Conservation (phyloP, 352 stramenopile genomes). For the Phytophthora boehmeriae region DNA sequence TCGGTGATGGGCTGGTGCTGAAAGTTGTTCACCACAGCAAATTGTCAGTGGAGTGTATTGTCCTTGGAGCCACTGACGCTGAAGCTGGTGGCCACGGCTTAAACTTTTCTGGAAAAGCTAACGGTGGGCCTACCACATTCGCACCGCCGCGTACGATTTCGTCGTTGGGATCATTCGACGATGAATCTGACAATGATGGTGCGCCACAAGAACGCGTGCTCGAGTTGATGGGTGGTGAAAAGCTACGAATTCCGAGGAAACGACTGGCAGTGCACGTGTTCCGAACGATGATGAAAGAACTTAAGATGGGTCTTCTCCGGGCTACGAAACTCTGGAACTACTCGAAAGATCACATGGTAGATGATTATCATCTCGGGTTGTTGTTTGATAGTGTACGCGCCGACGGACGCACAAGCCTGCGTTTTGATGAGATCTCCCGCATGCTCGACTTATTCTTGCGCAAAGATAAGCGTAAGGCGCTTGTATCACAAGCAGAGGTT, state of each 20-base stretch:
- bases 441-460: conserved; percentile 86
- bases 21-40: conserved; percentile 87
- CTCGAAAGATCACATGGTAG: conserved; percentile 75
- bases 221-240: conserved; percentile 85
- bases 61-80: conserved; percentile 59
- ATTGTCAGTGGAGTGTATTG: conserved; percentile 84
- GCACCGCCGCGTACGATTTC: conserved; percentile 40
- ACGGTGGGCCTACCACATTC: conserved; percentile 21
- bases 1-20: conserved; percentile 74
- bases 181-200: conserved; percentile 36
- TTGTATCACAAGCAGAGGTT: conserved; percentile 77
- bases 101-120: conserved; percentile 11
- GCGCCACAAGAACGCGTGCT: conserved; percentile 59
- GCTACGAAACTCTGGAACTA: conserved; percentile 88
- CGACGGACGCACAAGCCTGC: conserved; percentile 74
- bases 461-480: conserved; percentile 73
- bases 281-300: conserved; percentile 71
- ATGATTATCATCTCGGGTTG: conserved; percentile 84
- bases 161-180: conserved; percentile 48
- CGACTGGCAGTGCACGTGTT: conserved; percentile 77
- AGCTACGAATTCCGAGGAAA: conserved; percentile 77
- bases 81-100: conserved; percentile 6
- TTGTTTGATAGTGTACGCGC: conserved; percentile 80
- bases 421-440: conserved; percentile 85
- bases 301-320: conserved; percentile 71